These are phyloP conservation scores for Neoarthrinium moseri DNA, from an alignment of 2,329 filamentous ascomycete genomes.

Conservation along the genomic window DNA sequence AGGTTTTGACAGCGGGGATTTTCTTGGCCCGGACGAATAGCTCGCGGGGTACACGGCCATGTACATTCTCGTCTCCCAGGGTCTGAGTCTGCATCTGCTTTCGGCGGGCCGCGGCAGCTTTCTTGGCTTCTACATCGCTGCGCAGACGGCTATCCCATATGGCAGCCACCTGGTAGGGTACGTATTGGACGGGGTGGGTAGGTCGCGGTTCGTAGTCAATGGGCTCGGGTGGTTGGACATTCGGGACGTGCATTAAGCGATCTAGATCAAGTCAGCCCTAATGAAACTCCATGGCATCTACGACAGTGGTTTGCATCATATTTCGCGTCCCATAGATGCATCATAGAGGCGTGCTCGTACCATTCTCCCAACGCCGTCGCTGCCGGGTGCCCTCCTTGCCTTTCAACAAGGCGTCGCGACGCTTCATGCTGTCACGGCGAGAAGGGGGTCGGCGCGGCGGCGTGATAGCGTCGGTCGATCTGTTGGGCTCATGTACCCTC, in stretches of 20 bases:
- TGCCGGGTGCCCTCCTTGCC: slow-evolving; percentile 89
- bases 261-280: slow-evolving; percentile 60
- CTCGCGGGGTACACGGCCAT: slow-evolving; percentile 71
- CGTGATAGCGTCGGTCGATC: slow-evolving; percentile 22
- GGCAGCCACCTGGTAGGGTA: slow-evolving; percentile 84
- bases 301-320: neutral
- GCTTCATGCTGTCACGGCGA: slow-evolving; percentile 52
- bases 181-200: slow-evolving; percentile 72
- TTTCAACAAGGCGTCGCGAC: slow-evolving; percentile 76
- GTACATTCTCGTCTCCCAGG: slow-evolving; percentile 40
- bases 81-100: slow-evolving; percentile 42
- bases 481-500: slow-evolving; percentile 25
- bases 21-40: slow-evolving; percentile 80
- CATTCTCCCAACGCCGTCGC: slow-evolving; percentile 91
- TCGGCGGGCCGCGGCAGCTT: slow-evolving; percentile 35
- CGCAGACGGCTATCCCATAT: slow-evolving; percentile 42
- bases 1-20: slow-evolving; percentile 70
- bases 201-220: slow-evolving; percentile 81
- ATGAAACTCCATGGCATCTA: neutral
- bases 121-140: slow-evolving; percentile 43
- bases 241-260: slow-evolving; percentile 81
- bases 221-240: slow-evolving; percentile 77
- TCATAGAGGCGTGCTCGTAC: slow-evolving; percentile 44
- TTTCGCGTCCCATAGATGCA: neutral
- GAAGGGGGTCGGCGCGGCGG: slow-evolving; percentile 44